Percentiles rank a stretch among this genome's conserved stretches.
These are phyloP conservation scores for Calycina marina DNA, from an alignment of 2,329 filamentous ascomycete genomes.

Conservation along the genomic window DNA sequence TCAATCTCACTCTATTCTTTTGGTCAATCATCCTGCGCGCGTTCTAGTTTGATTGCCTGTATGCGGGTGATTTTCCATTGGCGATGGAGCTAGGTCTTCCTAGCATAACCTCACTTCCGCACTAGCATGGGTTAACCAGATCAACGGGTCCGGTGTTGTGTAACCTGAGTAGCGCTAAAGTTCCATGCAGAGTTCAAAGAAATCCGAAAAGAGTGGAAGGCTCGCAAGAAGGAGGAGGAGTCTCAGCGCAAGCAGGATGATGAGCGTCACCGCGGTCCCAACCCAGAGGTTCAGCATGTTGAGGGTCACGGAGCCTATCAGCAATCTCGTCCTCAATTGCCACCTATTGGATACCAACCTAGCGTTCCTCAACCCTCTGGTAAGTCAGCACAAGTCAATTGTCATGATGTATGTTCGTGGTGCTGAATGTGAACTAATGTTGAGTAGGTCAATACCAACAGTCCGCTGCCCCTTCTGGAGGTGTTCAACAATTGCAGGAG, in stretches of 20 bases:
- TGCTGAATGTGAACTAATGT: too few relatives aligned
- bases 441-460: constrained; percentile 5
- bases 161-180: constrained; percentile 16
- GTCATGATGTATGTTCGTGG: too few relatives aligned
- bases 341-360: constrained; percentile 60
- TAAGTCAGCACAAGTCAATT: too few relatives aligned
- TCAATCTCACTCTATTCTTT: neutral
- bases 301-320: constrained; percentile 37
- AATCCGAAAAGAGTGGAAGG: constrained; percentile 98
- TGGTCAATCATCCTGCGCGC: neutral
- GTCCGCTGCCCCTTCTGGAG: constrained; percentile 30
- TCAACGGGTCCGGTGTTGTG: constrained; percentile 18
- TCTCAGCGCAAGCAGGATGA: constrained; percentile 79
- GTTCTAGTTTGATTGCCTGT: neutral
- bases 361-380: constrained; percentile 36
- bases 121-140: constrained; percentile 29
- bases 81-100: constrained; percentile 33
- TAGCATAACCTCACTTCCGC: constrained; percentile 22
- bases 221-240: constrained; percentile 98
- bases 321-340: constrained; percentile 48
- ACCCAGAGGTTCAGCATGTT: constrained; percentile 37
- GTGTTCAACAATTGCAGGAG: constrained; percentile 40
- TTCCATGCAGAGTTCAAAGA: constrained; percentile 79
- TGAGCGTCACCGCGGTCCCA: constrained; percentile 56
- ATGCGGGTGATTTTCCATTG: constrained; percentile 23